Evolutionary conservation across 768 basidiomycete genomes (phyloP).

Genomic region (Polyporus arcularius): DNA sequence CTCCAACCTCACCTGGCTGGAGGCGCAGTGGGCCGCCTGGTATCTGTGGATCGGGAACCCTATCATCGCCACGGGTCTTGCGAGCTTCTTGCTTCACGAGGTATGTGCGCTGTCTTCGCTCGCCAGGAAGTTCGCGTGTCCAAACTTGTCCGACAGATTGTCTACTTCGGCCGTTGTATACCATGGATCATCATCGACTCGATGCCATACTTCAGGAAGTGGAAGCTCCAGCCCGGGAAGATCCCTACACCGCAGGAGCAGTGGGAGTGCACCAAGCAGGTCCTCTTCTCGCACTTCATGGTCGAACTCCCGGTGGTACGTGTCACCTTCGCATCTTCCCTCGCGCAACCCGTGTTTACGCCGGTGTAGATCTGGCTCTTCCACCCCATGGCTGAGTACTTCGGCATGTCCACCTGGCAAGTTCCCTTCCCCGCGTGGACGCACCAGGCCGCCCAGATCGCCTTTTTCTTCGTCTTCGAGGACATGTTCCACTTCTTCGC

Average conservation of each 20-base stretch:
- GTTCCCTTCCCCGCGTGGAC: conserved; percentile 83
- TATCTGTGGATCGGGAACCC: conserved; percentile 89
- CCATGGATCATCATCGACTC: conserved; percentile 97
- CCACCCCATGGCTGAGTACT: conserved; percentile 83
- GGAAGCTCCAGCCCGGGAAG: conserved; percentile 92
- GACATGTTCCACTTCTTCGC: conserved; percentile 94
- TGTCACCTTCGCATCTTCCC: conserved; percentile 10
- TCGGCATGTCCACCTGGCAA: conserved; percentile 92
- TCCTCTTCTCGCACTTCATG: conserved; percentile 93
- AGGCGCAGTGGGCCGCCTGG: conserved; percentile 83
- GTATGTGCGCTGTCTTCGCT: conserved; percentile 44
- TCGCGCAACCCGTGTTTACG: not conserved
- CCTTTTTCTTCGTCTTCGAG: conserved; percentile 93
- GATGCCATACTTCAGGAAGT: conserved; percentile 90
- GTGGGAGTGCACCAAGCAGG: conserved; percentile 94
- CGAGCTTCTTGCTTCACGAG: conserved; percentile 94
- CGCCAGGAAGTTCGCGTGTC: not conserved
- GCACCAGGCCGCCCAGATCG: conserved; percentile 74
- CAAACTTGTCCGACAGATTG: conserved; percentile 52
- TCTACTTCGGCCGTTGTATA: conserved; percentile 94
- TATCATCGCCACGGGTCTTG: conserved; percentile 87
- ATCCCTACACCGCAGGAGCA: conserved; percentile 79
- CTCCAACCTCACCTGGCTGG: conserved; percentile 63
- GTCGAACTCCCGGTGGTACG: conserved; percentile 87
- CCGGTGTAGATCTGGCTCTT: conserved; percentile 77